Base-by-base conservation (phyloP, 805 yeast species). In the Wickerhamiella kurtzmanii region DNA sequence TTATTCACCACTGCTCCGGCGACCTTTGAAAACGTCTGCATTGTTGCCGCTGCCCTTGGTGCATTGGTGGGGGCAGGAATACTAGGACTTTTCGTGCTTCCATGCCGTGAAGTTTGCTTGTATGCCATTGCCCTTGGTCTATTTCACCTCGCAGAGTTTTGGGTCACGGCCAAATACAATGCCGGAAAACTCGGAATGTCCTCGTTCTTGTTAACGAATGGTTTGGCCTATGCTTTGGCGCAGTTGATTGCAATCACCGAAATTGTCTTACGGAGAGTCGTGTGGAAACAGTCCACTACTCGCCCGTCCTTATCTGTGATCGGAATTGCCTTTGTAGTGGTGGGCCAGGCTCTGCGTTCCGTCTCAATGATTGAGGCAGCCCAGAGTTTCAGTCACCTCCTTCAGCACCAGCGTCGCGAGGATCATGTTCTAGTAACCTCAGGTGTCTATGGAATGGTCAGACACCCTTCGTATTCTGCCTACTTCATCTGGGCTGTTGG, bases 401-500 rank as follows among this genome's bases (percentile, higher is more conserved):
- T 92, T 1, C 85, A 79, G 42, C 61, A 72, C 2, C 60, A 64
- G 16, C 77, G 72, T 45, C 61, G 67, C 28, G 54, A 63, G 0
- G 73, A 73, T 46, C 98, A 92, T 60, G 64, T 54, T 8, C 68
- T 92, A 39, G 80, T 92, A 11, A 84, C 85, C 0, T 54, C 63
- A 9, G 97, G 96, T 0, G 66, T 89, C 2, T 92, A 89, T 62
- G 48, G 69, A 1, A 52, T 64, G 21, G 64, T 75, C 15, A 71
- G 98, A 50, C 98, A 92, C 61, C 98, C 98, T 4, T 80, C 94
- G 43, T 92, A 92, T 63, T 73, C 78, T 37, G 98, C 96, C 0
- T 92, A 82, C 61, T 88, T 78, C 59, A 78, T 86, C 76, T 92
- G 97, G 96, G 89, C 94, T 13, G 53, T 88, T 2, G 96, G 96